Evolutionary conservation across 805 yeast genomes (phyloP).

Genomic region (Lipomyces starkeyi): DNA sequence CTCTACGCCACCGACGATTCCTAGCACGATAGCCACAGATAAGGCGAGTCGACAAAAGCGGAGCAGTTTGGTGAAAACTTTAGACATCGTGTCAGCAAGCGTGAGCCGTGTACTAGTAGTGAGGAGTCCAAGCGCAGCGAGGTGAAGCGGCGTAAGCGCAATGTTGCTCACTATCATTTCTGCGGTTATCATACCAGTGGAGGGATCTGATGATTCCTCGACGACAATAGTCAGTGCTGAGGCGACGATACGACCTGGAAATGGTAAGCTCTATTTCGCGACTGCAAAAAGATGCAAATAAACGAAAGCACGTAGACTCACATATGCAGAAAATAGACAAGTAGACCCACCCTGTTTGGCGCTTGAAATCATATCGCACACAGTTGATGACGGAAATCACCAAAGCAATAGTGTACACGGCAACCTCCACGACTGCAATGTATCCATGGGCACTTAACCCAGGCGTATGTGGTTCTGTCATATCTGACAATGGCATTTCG

Average conservation of each 20-base stretch:
- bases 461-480: no score
- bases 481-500: no score
- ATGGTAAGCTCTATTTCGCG: no score
- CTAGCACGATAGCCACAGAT: slow-evolving; percentile 4
- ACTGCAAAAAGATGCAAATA: no score
- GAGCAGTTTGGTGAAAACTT: neutral
- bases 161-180: slow-evolving; percentile 4
- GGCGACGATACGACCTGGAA: slow-evolving; percentile 2
- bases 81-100: neutral
- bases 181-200: neutral
- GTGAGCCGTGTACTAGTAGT: neutral
- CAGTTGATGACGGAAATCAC: neutral
- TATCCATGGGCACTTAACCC: neutral
- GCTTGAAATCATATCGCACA: neutral
- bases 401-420: neutral
- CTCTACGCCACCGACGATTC: slow-evolving; percentile 5
- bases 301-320: no score
- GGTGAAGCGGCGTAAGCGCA: slow-evolving; percentile 9
- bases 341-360: neutral
- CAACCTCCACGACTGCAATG: neutral
- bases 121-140: neutral
- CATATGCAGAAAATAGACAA: neutral
- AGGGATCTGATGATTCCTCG: neutral
- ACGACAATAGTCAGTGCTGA: slow-evolving; percentile 1
- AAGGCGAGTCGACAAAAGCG: neutral